phyloP scores from a whole-genome alignment of 441 rosid genomes.

The Gossypium lobatum region DNA sequence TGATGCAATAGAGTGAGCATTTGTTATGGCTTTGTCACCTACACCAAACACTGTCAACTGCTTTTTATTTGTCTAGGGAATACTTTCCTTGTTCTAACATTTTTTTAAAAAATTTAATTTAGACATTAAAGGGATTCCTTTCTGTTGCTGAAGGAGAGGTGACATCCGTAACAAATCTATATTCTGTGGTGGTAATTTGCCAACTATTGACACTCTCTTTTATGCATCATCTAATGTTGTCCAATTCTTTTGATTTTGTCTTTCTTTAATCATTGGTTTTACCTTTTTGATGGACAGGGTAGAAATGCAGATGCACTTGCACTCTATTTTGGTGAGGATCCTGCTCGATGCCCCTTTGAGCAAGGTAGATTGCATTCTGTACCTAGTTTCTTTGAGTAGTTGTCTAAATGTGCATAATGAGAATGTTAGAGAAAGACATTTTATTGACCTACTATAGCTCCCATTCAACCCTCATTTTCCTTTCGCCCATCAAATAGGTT shows the following conservation, averaged over 20 bases:
- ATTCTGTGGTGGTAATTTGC: conserved; percentile 73
- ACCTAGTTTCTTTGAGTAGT: neutral
- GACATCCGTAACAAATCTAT: conserved; percentile 66
- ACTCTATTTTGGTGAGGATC: conserved; percentile 92
- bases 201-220: conserved; percentile 6
- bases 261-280: conserved; percentile 16
- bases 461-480: neutral
- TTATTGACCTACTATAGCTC: neutral
- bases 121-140: conserved; percentile 80
- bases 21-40: neutral
- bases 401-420: neutral
- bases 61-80: neutral
- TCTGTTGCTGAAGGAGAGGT: conserved; percentile 76
- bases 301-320: conserved; percentile 97
- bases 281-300: conserved; percentile 51
- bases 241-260: conserved; percentile 8
- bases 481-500: conserved; percentile 5
- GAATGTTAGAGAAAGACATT: neutral
- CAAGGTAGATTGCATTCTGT: conserved; percentile 54
- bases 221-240: neutral
- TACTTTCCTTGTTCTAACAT: conserved; percentile 6
- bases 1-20: neutral
- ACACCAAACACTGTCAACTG: neutral
- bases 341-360: conserved; percentile 90
- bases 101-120: conserved; percentile 8